Conservation (phyloP, 2,329 filamentous ascomycete species). For the Aspergillus glaucus region DNA sequence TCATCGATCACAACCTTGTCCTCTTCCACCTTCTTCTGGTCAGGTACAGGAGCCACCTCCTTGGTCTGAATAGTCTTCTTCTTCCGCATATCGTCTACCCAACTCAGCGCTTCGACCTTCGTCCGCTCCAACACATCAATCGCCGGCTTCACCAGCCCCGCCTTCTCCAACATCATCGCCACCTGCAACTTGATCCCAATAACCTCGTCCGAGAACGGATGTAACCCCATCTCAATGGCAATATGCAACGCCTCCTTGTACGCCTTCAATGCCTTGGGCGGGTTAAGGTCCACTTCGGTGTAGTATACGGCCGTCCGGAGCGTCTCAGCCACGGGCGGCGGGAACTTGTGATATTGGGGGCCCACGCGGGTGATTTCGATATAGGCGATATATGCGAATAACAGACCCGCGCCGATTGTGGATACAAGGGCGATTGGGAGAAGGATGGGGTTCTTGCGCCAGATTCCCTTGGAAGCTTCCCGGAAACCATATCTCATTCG, state of each 20-base stretch:
- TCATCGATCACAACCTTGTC: conserved; percentile 15
- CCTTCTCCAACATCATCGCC: conserved; percentile 70
- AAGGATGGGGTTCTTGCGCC: conserved; percentile 39
- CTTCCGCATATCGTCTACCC: conserved; percentile 24
- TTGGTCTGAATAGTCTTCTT: conserved; percentile 13
- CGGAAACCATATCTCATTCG: conserved; percentile 27
- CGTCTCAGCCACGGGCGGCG: conserved; percentile 45
- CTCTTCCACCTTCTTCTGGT: conserved; percentile 13
- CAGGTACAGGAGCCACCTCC: conserved; percentile 2
- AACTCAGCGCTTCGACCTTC: conserved; percentile 57
- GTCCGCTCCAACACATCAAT: conserved; percentile 75
- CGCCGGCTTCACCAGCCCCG: conserved; percentile 62
- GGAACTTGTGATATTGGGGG: conserved; percentile 39
- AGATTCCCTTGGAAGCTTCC: conserved; percentile 33
- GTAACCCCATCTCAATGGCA: conserved; percentile 67
- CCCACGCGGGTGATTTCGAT: conserved; percentile 37
- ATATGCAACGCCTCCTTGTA: conserved; percentile 73
- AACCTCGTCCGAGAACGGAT: conserved; percentile 86
- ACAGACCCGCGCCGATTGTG: conserved; percentile 25
- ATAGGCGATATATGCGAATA: conserved; percentile 38
- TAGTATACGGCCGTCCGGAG: conserved; percentile 83
- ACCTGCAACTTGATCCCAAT: conserved; percentile 82
- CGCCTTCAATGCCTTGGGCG: conserved; percentile 70
- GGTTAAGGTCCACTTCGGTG: conserved; percentile 68
- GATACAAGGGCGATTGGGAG: conserved; percentile 37